A percentile compares a stretch with the other conserved stretches of the same genome.
These are phyloP conservation scores for Trichoderma atrobrunneum DNA, from an alignment of 2,329 filamentous ascomycete genomes.

Conservation along the genomic window DNA sequence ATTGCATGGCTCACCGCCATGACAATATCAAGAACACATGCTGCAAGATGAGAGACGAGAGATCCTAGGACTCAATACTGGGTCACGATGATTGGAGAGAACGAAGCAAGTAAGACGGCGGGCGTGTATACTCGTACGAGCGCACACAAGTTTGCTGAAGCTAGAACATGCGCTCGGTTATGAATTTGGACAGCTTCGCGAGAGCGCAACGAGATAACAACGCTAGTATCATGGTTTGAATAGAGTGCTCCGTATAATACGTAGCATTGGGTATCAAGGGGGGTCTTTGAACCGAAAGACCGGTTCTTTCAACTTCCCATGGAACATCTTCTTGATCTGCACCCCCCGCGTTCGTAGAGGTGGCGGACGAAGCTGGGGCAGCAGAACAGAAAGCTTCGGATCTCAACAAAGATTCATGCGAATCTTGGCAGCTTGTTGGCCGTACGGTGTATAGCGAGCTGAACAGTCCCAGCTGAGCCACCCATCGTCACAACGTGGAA, in stretches of 20 bases:
- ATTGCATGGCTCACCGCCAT: slow-evolving; percentile 4
- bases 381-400: background rate
- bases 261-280: background rate
- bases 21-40: background rate
- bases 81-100: background rate
- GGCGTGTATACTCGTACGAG: background rate
- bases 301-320: background rate
- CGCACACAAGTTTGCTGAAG: background rate
- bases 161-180: background rate
- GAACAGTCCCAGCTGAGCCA: background rate
- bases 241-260: background rate
- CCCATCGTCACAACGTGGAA: background rate
- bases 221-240: slow-evolving; percentile 1
- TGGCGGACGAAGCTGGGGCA: background rate
- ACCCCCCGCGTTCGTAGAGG: background rate
- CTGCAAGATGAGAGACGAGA: background rate
- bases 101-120: background rate
- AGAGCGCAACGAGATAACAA: background rate
- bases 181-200: background rate
- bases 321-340: background rate
- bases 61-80: background rate
- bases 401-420: background rate
- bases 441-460: background rate
- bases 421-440: background rate
- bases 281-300: background rate